phyloP scores from a whole-genome alignment of 1,139 yeast species.

The Protomyces lactucae-debilis region DNA sequence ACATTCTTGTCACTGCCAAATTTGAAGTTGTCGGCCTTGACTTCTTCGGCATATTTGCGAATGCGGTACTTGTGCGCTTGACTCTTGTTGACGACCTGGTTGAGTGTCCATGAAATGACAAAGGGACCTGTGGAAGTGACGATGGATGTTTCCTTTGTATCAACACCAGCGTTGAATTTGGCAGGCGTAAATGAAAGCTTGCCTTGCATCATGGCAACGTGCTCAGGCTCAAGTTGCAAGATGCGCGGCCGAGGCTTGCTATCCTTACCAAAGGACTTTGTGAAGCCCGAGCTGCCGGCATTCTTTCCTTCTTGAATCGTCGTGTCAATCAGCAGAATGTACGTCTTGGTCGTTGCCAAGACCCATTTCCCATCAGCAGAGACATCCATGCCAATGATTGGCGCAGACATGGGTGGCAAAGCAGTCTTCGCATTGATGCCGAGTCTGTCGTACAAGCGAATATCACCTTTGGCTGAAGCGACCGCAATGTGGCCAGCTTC shows the following conservation, averaged over 20 bases:
- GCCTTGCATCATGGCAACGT: slow-evolving; percentile 55
- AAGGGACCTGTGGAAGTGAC: slow-evolving; percentile 77
- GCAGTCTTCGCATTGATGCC: slow-evolving; percentile 73
- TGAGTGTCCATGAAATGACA: slow-evolving; percentile 75
- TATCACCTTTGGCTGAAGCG: slow-evolving; percentile 69
- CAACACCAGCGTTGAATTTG: slow-evolving; percentile 64
- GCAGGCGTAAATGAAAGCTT: slow-evolving; percentile 64
- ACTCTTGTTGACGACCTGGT: slow-evolving; percentile 50
- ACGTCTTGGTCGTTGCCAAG: slow-evolving; percentile 69
- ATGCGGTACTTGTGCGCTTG: slow-evolving; percentile 57
- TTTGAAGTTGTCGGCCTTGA: slow-evolving; percentile 73
- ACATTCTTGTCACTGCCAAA: slow-evolving; percentile 68
- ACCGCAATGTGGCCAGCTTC: slow-evolving; percentile 69
- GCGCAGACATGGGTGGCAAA: slow-evolving; percentile 76
- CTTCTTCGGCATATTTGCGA: slow-evolving; percentile 52
- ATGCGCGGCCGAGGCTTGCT: slow-evolving; percentile 66
- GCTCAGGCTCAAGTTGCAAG: slow-evolving; percentile 64
- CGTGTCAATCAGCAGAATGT: slow-evolving; percentile 63
- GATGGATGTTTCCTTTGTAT: slow-evolving; percentile 61
- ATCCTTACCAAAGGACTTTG: slow-evolving; percentile 58
- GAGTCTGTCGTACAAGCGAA: slow-evolving; percentile 63
- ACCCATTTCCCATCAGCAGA: slow-evolving; percentile 80
- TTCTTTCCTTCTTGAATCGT: slow-evolving; percentile 58
- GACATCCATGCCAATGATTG: slow-evolving; percentile 59
- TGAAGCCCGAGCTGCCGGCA: slow-evolving; percentile 60